Base-by-base conservation (phyloP, 2,329 filamentous ascomycete genomes). In the Fonsecaea multimorphosa region DNA sequence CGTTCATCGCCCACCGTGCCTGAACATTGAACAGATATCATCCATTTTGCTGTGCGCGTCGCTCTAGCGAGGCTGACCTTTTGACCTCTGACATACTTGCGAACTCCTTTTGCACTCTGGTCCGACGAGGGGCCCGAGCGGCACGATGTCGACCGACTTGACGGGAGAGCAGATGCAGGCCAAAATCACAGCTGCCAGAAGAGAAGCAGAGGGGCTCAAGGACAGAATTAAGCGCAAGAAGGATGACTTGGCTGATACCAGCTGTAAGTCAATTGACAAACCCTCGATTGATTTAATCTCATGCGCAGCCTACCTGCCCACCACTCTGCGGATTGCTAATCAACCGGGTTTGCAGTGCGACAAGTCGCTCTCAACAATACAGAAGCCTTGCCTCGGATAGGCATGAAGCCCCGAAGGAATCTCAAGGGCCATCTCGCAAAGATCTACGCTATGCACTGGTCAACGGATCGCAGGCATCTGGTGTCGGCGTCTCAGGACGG, bases 391-490 rank as follows among this genome's bases (percentile, higher is more conserved):
- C 93, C 94, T 71, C 91, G 91, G 80, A 95, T 96, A 80, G 87
- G 94, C 77, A 98, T 99, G 95, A 96, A 95, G 86, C 91, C 94
- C 71, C 95, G 96, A 84, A 91, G 93, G 75, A 97, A 93, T 58
- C 86, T 99, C 72, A 98, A 98, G 84, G 95, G 95, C 72, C 95
- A 99, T 85, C 83, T 99, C 72, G 95, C 95, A 75, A 99, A 99
- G 84, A 99, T 99, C 76, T 99, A 99, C 81, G 95, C 95, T 75
- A 99, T 99, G 95, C 95, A 99, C 84, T 99, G 95, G 95, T 98
- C 95, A 36, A 99, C 95, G 71, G 95, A 99, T 82, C 89, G 95
- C 77, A 89, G 95, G 80, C 95, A 98, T 81, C 88, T 98, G 68
- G 95, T 99, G 59, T 98, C 95, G 12, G 95, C 95, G 70, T 99